Evolutionary conservation across 1,284 basidiomycete species (phyloP).

Genomic region (Erythrobasidium hasegawianum): DNA sequence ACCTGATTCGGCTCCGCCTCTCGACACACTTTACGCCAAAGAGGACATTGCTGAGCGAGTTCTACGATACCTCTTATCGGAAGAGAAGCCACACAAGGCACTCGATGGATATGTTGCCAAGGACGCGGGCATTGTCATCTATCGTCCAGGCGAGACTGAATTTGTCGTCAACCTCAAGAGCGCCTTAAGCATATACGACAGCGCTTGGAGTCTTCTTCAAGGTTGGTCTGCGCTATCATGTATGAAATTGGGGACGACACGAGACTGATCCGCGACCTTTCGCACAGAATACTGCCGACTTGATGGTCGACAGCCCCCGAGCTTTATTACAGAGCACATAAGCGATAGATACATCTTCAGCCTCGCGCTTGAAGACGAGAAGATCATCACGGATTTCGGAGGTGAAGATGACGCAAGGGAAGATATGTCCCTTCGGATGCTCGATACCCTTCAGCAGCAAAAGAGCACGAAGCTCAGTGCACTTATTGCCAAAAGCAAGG

Average conservation of each 20-base stretch:
- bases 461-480: neutral
- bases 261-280: neutral
- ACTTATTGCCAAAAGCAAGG: neutral
- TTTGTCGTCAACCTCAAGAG: constrained; percentile 4
- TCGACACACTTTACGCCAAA: neutral
- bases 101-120: neutral
- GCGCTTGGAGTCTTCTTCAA: neutral
- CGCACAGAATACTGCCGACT: constrained; percentile 2
- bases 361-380: neutral
- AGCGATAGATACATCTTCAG: constrained; percentile 1
- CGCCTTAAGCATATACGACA: neutral
- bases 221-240: neutral
- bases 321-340: neutral
- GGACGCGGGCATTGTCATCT: neutral
- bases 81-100: constrained; percentile 1
- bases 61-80: neutral
- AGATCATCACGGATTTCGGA: constrained; percentile 6
- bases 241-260: neutral
- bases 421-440: neutral
- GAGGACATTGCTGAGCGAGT: constrained; percentile 7
- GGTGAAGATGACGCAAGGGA: neutral
- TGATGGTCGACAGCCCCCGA: neutral
- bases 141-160: constrained; percentile 3
- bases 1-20: neutral
- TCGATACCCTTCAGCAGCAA: neutral